These are phyloP conservation scores for Acacia crassicarpa DNA, from an alignment of 306 rosid genomes.

Conservation along the genomic window DNA sequence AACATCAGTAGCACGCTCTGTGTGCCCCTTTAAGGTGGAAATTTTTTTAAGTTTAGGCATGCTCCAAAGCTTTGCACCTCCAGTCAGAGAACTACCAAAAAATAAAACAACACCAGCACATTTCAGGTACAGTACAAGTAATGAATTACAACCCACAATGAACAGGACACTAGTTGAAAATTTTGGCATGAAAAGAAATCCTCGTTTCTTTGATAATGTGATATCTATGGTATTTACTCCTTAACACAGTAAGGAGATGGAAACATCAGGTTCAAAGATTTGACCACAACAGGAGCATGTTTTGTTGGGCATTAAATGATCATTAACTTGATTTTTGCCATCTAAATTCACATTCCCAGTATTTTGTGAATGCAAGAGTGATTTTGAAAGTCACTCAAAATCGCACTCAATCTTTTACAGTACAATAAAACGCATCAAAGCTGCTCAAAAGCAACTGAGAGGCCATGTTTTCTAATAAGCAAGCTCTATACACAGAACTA, in stretches of 20 bases:
- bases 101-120: constrained; percentile 32
- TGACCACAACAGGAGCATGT: neutral
- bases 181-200: neutral
- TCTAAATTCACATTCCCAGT: neutral
- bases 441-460: neutral
- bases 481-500: neutral
- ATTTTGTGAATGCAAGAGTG: neutral
- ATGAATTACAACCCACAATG: neutral
- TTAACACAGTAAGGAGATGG: neutral
- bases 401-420: neutral
- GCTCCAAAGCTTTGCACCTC: constrained; percentile 83
- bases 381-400: neutral
- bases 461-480: neutral
- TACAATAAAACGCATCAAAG: neutral
- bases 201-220: neutral
- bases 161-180: neutral
- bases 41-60: constrained; percentile 74
- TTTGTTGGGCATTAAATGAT: neutral
- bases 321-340: neutral
- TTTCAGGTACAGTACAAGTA: neutral
- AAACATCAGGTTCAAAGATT: neutral
- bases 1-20: constrained; percentile 84
- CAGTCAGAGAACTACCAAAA: constrained; percentile 66
- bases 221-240: neutral
- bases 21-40: constrained; percentile 82